Percentiles rank a stretch among this genome's conserved stretches.
phyloP scores from a whole-genome alignment of 2,329 filamentous ascomycete species.

The Lasiodiplodia sp. region DNA sequence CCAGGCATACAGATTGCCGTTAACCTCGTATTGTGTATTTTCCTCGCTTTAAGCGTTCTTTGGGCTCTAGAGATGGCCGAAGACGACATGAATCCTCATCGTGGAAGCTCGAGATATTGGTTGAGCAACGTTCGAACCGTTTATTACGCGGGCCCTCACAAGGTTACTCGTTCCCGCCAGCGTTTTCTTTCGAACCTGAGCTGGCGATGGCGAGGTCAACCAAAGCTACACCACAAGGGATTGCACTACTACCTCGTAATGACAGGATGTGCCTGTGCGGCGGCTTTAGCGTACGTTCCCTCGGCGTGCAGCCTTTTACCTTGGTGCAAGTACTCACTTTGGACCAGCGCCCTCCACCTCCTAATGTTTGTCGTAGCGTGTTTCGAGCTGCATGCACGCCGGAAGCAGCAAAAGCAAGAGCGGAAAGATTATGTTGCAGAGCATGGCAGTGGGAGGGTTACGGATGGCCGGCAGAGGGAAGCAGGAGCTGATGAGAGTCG shows the following conservation, averaged over 20 bases:
- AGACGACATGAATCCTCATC: not conserved
- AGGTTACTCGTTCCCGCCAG: too few relatives aligned
- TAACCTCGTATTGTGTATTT: not conserved
- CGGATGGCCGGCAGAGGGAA: not conserved
- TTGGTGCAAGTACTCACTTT: not conserved
- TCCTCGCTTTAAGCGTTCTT: not conserved
- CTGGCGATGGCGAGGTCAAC: not conserved
- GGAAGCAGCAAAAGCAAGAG: not conserved
- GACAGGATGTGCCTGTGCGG: not conserved
- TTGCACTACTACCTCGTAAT: not conserved
- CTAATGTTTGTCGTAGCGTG: not conserved
- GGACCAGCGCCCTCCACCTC: not conserved
- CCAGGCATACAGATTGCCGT: not conserved
- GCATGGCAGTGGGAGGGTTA: not conserved
- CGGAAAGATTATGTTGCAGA: not conserved
- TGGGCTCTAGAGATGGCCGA: not conserved
- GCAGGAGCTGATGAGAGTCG: not conserved
- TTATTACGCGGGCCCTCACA: not conserved
- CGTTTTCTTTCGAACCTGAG: not conserved
- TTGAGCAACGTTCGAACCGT: constrained; percentile 1
- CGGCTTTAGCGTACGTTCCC: not conserved
- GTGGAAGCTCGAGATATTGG: not conserved
- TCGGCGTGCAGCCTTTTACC: too few relatives aligned
- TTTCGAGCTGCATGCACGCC: not conserved
- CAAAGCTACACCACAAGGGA: not conserved